Conservation (phyloP, 305 asterid species). For the Fraxinus sp. region DNA sequence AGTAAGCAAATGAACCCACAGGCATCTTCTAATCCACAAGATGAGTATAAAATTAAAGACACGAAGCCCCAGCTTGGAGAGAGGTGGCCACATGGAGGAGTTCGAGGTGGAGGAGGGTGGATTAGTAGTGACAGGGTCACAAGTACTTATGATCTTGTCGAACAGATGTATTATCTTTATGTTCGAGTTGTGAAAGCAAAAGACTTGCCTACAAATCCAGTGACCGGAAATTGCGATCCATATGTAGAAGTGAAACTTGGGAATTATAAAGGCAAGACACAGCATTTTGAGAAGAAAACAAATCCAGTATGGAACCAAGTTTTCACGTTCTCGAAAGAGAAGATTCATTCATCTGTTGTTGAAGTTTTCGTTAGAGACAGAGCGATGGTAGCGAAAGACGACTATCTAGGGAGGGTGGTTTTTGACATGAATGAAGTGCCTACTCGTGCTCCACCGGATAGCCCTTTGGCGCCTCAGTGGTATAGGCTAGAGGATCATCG, state of each 20-base stretch:
- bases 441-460: conserved; percentile 55
- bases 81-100: conserved; percentile 42
- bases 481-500: conserved; percentile 44
- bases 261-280: conserved; percentile 56
- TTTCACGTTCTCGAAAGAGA: conserved; percentile 57
- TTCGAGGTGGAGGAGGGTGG: conserved; percentile 40
- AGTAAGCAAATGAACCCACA: conserved; percentile 19
- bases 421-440: conserved; percentile 59
- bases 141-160: conserved; percentile 59
- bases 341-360: conserved; percentile 44
- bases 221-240: conserved; percentile 49
- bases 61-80: conserved; percentile 42
- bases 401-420: conserved; percentile 43
- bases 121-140: conserved; percentile 32
- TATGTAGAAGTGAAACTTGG: conserved; percentile 61
- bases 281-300: conserved; percentile 47
- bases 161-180: conserved; percentile 51
- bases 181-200: conserved; percentile 56
- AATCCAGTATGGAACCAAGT: conserved; percentile 57
- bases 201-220: conserved; percentile 41
- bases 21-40: conserved; percentile 22
- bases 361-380: conserved; percentile 49
- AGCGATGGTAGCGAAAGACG: conserved; percentile 45
- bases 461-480: conserved; percentile 69
- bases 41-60: conserved; percentile 34